Conservation (phyloP, 2,329 filamentous ascomycete species). For the Clonostachys chloroleuca region DNA sequence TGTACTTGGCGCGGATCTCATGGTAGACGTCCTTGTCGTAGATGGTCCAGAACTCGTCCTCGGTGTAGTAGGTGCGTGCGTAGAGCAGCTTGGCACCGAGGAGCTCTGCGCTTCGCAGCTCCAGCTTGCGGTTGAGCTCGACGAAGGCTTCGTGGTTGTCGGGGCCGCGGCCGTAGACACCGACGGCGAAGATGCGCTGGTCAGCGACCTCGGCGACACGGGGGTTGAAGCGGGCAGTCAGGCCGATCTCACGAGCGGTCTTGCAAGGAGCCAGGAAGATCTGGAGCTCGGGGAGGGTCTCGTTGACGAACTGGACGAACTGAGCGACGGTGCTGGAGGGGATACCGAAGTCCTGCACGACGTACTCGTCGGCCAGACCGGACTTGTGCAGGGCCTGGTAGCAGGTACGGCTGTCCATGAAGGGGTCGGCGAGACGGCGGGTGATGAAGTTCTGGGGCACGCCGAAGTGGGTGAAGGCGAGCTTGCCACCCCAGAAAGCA, state of each 20-base stretch:
- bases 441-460: conserved; percentile 46
- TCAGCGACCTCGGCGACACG: conserved; percentile 19
- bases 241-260: conserved; percentile 16
- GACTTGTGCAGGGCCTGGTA: conserved; percentile 47
- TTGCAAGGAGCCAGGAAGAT: conserved; percentile 21
- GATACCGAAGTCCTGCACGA: conserved; percentile 42
- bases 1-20: conserved; percentile 40
- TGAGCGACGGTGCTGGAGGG: conserved; percentile 16
- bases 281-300: conserved; percentile 18
- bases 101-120: conserved; percentile 39
- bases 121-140: conserved; percentile 40
- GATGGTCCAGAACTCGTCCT: conserved; percentile 48
- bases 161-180: conserved; percentile 36
- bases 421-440: conserved; percentile 43
- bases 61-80: conserved; percentile 47
- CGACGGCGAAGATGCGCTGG: conserved; percentile 35
- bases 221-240: conserved; percentile 23
- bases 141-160: conserved; percentile 31
- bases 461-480: conserved; percentile 45
- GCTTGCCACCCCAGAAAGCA: conserved; percentile 48
- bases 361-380: conserved; percentile 38
- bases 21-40: conserved; percentile 45
- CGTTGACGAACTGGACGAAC: conserved; percentile 19
- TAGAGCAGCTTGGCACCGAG: conserved; percentile 53
- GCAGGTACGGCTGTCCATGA: conserved; percentile 46